Conservation (phyloP, 2,329 filamentous ascomycete genomes). For the Zasmidium citrigriseum region DNA sequence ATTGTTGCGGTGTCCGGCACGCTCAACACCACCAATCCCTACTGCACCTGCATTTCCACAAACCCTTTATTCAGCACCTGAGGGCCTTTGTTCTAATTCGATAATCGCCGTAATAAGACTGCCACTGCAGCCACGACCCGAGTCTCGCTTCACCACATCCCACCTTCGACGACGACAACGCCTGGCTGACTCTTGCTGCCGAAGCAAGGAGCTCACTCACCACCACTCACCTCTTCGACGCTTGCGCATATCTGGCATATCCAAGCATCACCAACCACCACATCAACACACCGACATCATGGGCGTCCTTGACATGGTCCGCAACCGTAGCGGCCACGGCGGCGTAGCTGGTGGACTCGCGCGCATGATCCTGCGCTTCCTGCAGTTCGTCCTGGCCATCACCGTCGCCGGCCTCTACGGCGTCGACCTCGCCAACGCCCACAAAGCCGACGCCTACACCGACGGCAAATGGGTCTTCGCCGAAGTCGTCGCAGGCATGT, state of each 20-base stretch:
- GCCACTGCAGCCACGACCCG: background rate
- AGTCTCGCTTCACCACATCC: background rate
- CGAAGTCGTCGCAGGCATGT: conserved; percentile 66
- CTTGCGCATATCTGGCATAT: background rate
- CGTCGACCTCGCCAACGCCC: conserved; percentile 61
- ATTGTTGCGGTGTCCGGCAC: background rate
- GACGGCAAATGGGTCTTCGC: conserved; percentile 81
- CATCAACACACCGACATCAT: conserved; percentile 18
- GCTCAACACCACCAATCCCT: background rate
- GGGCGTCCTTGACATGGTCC: conserved; percentile 29
- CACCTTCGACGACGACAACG: background rate
- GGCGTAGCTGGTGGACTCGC: conserved; percentile 46
- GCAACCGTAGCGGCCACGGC: conserved; percentile 25
- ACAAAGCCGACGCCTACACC: conserved; percentile 51
- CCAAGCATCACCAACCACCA: background rate
- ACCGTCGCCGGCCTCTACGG: conserved; percentile 79
- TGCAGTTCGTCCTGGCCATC: conserved; percentile 75
- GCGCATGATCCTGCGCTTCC: conserved; percentile 67
- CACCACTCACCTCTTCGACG: background rate
- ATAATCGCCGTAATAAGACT: background rate
- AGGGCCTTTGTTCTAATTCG: background rate
- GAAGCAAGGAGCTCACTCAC: conserved; percentile 1
- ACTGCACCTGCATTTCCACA: too few relatives aligned
- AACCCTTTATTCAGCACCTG: background rate
- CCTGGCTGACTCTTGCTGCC: too few relatives aligned